Base-by-base conservation (phyloP, 1,284 basidiomycete genomes). In the Moesziomyces globuligerus region DNA sequence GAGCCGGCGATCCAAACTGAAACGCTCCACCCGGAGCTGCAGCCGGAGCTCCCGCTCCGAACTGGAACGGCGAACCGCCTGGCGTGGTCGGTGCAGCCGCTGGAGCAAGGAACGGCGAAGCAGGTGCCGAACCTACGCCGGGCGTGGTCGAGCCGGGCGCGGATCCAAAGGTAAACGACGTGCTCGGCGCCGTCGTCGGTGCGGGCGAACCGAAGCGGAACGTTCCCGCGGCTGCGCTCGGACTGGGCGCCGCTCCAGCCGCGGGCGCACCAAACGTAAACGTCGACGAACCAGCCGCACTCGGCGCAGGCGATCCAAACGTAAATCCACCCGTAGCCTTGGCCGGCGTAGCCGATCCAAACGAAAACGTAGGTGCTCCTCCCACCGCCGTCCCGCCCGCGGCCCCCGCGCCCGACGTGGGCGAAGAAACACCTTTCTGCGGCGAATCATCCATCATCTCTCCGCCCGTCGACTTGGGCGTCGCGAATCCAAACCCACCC, bases 371-470 rank as follows among this genome's bases (percentile, higher is more conserved):
- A 4, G 41, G 23, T 26, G 50, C 7, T 2, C 29, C 34, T n/a
- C n/a, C n/a, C n/a, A n/a, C n/a, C n/a, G n/a, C n/a, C n/a, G n/a
- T n/a, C n/a, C n/a, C n/a, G n/a, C n/a, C n/a, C n/a, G n/a, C n/a
- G n/a, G n/a, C n/a, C n/a, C n/a, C n/a, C n/a, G n/a, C n/a, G n/a
- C n/a, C n/a, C n/a, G n/a, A n/a, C n/a, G n/a, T n/a, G n/a, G n/a
- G n/a, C n/a, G n/a, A n/a, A n/a, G n/a, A 32, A 15, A 32, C 9
- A 32, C 26, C 29, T 54, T 51, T 9, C n/a, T 45, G 46, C 4
- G 70, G 65, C 25, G 70, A 58, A 43, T 72, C 70, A 20, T 72
- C 70, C 70, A 72, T 72, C 70, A 72, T 72, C 44, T 72, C 62
- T 3, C 24, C 21, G 7, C 13, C 41, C 15, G 34, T 21, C 39